Base-by-base conservation (phyloP, 208 protist species). In the Trypanosomatidae sp. region DNA sequence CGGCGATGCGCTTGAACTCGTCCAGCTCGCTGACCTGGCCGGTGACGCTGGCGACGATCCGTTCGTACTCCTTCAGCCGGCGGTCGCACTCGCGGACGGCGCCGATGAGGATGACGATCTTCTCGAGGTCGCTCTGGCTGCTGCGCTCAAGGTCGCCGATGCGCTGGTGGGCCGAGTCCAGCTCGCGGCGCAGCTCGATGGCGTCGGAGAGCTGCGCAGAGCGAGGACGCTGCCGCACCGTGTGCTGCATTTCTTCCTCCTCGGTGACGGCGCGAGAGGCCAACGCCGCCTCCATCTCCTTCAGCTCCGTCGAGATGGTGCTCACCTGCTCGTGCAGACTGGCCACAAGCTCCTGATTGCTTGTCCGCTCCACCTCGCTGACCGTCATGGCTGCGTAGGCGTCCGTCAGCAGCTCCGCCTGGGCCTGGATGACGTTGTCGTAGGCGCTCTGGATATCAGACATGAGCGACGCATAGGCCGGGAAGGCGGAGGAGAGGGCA, bases 351-450 rank as follows among this genome's bases (percentile, higher is more conserved):
- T 80, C 79, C 13, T 71, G 43, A 15, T 85, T 65, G 10, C 79
- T 53, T 41, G 60, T 50, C 22, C 78, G 77, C 53, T 53, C 50
- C n/a, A 83, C 64, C 19, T 83, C 36, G 15, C 75, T 58, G 33
- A 67, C 44, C 9, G 62, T 52, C 36, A 79, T 74, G 3, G 73
- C 17, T 17, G 68, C 52, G 72, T 90, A 86, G 33, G 84, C 77
- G 49, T 90, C 80, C 28, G 74, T 76, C n/a, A 94, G 77, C 52
- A 89, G 72, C 74, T 86, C 78, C 25, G 91, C 85, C 78, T 96
- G 91, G 3, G 80, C 81, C 74, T 93, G 86, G 53, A 96, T 86
- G 53, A 87, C 91, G 59, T 87, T 82, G 81, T 96, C 91, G 69
- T 96, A 96, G 3, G 86, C 91, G 28, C 80, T 75, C 47, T 83